These are phyloP conservation scores for Tolypocladium tundrense DNA, from an alignment of 2,329 filamentous ascomycete genomes.

Conservation along the genomic window DNA sequence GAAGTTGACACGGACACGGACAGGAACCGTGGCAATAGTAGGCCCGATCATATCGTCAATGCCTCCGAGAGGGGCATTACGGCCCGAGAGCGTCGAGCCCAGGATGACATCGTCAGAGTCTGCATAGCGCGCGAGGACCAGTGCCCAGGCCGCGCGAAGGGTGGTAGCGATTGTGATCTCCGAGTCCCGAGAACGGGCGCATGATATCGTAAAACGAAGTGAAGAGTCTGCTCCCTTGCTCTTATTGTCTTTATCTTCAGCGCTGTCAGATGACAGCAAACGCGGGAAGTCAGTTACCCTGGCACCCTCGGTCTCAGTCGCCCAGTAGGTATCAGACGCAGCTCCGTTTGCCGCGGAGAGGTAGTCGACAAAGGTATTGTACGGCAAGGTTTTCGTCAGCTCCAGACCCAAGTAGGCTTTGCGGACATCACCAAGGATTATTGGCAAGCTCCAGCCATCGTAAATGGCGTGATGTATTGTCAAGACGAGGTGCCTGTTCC, in stretches of 20 bases:
- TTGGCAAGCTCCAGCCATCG: constrained; percentile 10
- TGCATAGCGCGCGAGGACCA: constrained; percentile 11
- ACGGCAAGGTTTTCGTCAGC: constrained; percentile 1
- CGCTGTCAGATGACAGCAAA: neutral
- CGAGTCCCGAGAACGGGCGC: neutral
- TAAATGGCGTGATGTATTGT: constrained; percentile 14
- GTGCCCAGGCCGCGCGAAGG: constrained; percentile 15
- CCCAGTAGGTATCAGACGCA: neutral
- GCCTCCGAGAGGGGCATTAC: constrained; percentile 13
- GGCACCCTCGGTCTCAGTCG: neutral
- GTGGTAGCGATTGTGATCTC: constrained; percentile 9
- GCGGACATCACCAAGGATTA: constrained; percentile 1
- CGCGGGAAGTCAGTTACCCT: neutral
- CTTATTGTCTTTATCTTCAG: neutral
- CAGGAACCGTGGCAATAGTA: constrained; percentile 19
- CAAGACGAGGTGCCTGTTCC: constrained; percentile 7
- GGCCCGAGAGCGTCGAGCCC: constrained; percentile 16
- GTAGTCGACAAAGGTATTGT: constrained; percentile 6
- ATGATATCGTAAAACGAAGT: constrained; percentile 1
- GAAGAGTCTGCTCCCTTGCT: neutral
- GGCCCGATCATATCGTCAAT: constrained; percentile 18
- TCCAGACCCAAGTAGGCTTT: constrained; percentile 1
- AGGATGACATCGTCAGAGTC: constrained; percentile 13
- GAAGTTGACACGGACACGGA: constrained; percentile 9
- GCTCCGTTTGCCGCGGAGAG: neutral